These are phyloP conservation scores for Xylariaceae sp. DNA, from an alignment of 2,329 filamentous ascomycete genomes.

Conservation along the genomic window DNA sequence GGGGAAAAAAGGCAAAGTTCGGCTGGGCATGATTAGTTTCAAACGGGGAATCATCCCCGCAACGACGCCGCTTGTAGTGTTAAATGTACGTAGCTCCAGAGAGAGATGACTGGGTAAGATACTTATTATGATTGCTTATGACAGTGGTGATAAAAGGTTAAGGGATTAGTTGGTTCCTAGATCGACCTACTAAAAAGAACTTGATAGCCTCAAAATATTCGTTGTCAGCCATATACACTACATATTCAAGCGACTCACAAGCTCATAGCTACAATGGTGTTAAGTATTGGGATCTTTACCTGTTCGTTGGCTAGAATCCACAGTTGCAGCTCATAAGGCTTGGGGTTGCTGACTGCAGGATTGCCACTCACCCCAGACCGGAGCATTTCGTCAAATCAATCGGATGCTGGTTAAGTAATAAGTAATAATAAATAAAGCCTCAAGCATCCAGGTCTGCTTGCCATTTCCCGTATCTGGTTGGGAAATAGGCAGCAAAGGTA, in stretches of 20 bases:
- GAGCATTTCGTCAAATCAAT: background rate
- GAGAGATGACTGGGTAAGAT: slow-evolving; percentile 14
- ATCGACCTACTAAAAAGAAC: background rate
- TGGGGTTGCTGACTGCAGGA: slow-evolving; percentile 21
- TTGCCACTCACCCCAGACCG: background rate
- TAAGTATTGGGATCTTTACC: background rate
- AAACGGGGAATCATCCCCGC: slow-evolving; percentile 15
- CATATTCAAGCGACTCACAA: background rate
- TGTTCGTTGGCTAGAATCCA: slow-evolving; percentile 12
- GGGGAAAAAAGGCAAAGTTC: slow-evolving; percentile 19
- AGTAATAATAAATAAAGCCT: background rate
- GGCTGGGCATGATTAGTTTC: slow-evolving; percentile 10
- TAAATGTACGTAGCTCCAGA: slow-evolving; percentile 4
- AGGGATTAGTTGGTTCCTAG: background rate
- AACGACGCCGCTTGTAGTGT: slow-evolving; percentile 15
- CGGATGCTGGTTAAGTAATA: background rate
- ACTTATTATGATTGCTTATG: too few species aligned
- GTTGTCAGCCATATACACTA: too few species aligned
- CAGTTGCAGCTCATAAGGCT: slow-evolving; percentile 10
- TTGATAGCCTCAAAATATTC: too few species aligned
- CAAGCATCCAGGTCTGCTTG: background rate
- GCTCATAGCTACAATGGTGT: background rate
- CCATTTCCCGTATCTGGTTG: background rate
- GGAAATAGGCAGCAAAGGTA: background rate
- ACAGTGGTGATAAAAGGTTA: too few species aligned